Evolutionary conservation across 768 basidiomycete species (phyloP).

Genomic region (Lentinus tigrinus): DNA sequence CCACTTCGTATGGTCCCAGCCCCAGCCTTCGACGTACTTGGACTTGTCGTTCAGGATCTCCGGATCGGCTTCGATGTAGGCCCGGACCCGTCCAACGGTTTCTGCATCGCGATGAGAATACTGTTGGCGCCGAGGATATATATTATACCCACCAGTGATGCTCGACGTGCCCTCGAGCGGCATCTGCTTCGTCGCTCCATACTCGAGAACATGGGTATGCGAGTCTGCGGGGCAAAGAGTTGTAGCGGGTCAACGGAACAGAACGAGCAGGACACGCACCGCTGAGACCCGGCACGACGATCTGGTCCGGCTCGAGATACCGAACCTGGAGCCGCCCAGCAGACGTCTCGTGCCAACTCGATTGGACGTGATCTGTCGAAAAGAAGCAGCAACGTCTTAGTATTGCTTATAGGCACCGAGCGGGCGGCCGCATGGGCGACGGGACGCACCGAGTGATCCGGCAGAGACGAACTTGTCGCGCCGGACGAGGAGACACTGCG

Average conservation of each 20-base stretch:
- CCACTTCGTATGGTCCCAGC: conserved; percentile 92
- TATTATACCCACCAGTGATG: conserved; percentile 45
- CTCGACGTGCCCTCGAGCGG: conserved; percentile 62
- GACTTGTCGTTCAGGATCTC: conserved; percentile 56
- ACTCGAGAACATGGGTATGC: conserved; percentile 77
- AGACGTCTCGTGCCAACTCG: conserved; percentile 33
- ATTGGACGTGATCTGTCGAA: conserved; percentile 40
- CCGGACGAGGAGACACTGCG: conserved; percentile 64
- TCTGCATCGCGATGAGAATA: conserved; percentile 37
- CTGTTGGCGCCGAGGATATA: not conserved
- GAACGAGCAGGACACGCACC: conserved; percentile 48
- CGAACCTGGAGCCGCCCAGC: conserved; percentile 30
- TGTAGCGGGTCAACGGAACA: not conserved
- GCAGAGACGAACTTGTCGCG: conserved; percentile 48
- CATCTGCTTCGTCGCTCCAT: conserved; percentile 65
- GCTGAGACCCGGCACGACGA: conserved; percentile 70
- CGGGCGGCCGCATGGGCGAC: not conserved
- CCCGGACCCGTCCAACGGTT: conserved; percentile 58
- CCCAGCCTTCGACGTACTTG: conserved; percentile 73
- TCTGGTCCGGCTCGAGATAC: conserved; percentile 53
- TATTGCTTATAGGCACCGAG: conserved; percentile 1
- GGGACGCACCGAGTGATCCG: conserved; percentile 53
- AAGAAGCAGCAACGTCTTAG: conserved; percentile 26
- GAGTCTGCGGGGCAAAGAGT: conserved; percentile 50
- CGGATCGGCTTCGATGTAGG: conserved; percentile 57